Evolutionary conservation across 2,329 filamentous ascomycete genomes (phyloP).

Genomic region (Penicillium hesseltinei): DNA sequence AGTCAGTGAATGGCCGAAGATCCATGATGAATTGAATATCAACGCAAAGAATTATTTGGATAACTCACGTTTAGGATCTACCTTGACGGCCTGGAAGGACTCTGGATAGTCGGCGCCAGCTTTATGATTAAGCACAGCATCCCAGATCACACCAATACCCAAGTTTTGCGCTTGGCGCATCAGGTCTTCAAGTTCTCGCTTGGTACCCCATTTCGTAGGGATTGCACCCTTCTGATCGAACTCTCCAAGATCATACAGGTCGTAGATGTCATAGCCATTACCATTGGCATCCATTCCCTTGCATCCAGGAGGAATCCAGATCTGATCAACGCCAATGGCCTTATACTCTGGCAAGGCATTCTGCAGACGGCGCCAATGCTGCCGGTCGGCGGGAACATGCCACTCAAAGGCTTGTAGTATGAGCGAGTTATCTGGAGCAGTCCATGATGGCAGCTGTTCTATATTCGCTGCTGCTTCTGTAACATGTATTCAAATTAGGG

Average conservation of each 20-base stretch:
- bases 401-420: slow-evolving; percentile 73
- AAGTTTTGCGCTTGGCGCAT: slow-evolving; percentile 51
- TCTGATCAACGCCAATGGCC: slow-evolving; percentile 58
- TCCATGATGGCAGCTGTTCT: slow-evolving; percentile 33
- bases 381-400: slow-evolving; percentile 62
- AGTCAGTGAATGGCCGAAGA: background rate
- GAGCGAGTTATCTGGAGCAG: slow-evolving; percentile 41
- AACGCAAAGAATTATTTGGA: background rate
- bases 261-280: slow-evolving; percentile 70
- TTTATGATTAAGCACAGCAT: slow-evolving; percentile 71
- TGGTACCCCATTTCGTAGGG: slow-evolving; percentile 67
- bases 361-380: slow-evolving; percentile 61
- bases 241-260: slow-evolving; percentile 68
- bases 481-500: background rate
- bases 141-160: slow-evolving; percentile 63
- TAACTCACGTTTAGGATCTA: slow-evolving; percentile 52
- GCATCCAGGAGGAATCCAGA: slow-evolving; percentile 71
- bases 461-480: slow-evolving; percentile 23
- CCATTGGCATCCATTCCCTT: slow-evolving; percentile 62
- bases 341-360: slow-evolving; percentile 55
- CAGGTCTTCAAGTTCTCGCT: slow-evolving; percentile 59
- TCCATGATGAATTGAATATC: background rate
- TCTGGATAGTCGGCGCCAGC: slow-evolving; percentile 66
- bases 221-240: slow-evolving; percentile 67
- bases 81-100: slow-evolving; percentile 61